Conservation (phyloP, 1,284 basidiomycete genomes). For the Polyporus tsugae region DNA sequence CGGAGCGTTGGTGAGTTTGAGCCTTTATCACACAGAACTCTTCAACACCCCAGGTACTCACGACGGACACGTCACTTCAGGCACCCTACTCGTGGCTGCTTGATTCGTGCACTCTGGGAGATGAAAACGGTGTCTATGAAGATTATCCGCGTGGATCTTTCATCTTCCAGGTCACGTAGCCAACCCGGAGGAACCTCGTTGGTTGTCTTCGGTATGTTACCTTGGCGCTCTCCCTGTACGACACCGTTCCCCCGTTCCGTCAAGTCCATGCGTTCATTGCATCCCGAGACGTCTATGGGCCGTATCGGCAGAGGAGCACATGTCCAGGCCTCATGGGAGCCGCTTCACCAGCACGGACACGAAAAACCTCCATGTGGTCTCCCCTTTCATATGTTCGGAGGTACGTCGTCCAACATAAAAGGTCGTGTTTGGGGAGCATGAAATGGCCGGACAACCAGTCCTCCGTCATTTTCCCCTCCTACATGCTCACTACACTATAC, state of each 20-base stretch:
- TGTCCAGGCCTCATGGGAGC: conserved; percentile 19
- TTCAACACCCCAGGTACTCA: background rate
- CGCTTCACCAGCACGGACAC: conserved; percentile 1
- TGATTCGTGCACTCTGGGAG: background rate
- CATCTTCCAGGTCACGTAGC: background rate
- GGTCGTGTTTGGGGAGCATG: conserved; percentile 9
- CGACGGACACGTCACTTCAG: background rate
- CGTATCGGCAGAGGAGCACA: background rate
- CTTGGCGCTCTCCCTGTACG: background rate
- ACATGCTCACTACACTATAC: background rate
- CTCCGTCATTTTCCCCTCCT: background rate
- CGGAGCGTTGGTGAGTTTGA: background rate
- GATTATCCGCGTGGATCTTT: background rate
- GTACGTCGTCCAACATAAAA: conserved; percentile 17
- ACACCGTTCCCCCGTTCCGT: background rate
- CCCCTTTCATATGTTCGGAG: background rate
- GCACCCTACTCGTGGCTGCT: background rate
- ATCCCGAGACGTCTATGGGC: conserved; percentile 7
- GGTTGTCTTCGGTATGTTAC: background rate
- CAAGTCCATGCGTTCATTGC: conserved; percentile 7
- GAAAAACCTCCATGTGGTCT: conserved; percentile 14
- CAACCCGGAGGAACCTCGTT: background rate
- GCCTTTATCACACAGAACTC: background rate
- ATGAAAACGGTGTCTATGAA: background rate
- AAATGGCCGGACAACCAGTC: conserved; percentile 4